Evolutionary conservation across 257 asterid genomes (phyloP), one percentile per base, ranked within the genome.

Genomic region (Cynanchum wilfordii): DNA sequence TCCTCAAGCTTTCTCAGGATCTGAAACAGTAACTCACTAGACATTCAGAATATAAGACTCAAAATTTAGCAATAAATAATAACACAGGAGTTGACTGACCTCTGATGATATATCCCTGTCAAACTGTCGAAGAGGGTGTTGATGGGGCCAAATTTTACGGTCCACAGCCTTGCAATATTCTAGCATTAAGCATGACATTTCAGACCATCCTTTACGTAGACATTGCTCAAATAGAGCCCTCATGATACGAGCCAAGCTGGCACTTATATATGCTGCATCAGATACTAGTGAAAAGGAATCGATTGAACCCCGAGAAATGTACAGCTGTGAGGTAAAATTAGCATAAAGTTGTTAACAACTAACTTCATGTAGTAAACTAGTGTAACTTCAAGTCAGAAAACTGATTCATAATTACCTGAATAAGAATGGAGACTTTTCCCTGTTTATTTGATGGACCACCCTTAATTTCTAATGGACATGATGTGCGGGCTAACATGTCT

Each of bases 91-190:
- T 54, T 73, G 69, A 68, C 84, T 33, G 70, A 91, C 99, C 78
- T 91, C 99, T 70, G 86, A 50, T 24, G 99, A 86, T 71, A 94
- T 85, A 38, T 91, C 99, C 84, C 68, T 91, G 77, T 86, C 96
- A 75, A 94, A 94, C 80, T 94, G 99, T 84, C 97, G 85, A 82
- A 94, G 93, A 25, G 95, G 97, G 82, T 94, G 97, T 73, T 87
- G 99, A 80, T 89, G 97, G 69, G 97, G 97, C 99, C 99, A 94
- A 79, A 89, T 81, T 83, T 87, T 90, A 80, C 96, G 98, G 85
- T 94, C 99, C 81, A 94, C 97, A 59, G 99, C 97, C 86, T 94
- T 94, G 86, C 99, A 94, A 79, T 86, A 89, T 76, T 89, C 97
- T 81, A 94, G 82, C 95, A 89, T 83, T 78, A 88, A 78, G 60